Evolutionary conservation across 73 alveolate genomes (phyloP).

Genomic region (Paramecium sexaurelia): DNA sequence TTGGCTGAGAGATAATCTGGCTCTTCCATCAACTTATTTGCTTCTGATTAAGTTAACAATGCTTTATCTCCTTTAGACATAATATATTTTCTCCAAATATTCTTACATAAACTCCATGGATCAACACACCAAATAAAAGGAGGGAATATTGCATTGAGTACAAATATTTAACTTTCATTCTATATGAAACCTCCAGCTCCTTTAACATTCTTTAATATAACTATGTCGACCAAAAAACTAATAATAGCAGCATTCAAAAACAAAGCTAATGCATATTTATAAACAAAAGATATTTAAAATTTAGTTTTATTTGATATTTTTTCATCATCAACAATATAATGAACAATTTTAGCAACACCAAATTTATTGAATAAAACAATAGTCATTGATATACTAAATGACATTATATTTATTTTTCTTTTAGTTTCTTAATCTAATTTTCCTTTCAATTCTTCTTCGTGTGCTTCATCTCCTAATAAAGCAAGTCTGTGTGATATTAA

Average conservation of each 20-base stretch:
- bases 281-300: slow-evolving; percentile 54
- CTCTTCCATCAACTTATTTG: slow-evolving; percentile 63
- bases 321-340: slow-evolving; percentile 65
- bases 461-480: slow-evolving; percentile 50
- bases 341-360: slow-evolving; percentile 63
- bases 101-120: slow-evolving; percentile 63
- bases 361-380: slow-evolving; percentile 64
- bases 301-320: slow-evolving; percentile 65
- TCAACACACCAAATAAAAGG: slow-evolving; percentile 66
- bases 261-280: slow-evolving; percentile 52
- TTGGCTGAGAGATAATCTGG: slow-evolving; percentile 62
- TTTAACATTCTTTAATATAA: slow-evolving; percentile 31
- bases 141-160: slow-evolving; percentile 58
- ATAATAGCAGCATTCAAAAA: slow-evolving; percentile 65
- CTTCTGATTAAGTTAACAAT: slow-evolving; percentile 66
- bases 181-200: slow-evolving; percentile 67
- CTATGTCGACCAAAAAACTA: slow-evolving; percentile 60
- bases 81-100: slow-evolving; percentile 44
- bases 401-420: slow-evolving; percentile 20
- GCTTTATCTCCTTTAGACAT: slow-evolving; percentile 14
- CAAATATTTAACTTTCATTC: slow-evolving; percentile 60
- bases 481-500: slow-evolving; percentile 42
- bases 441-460: slow-evolving; percentile 64
- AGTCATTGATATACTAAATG: slow-evolving; percentile 32
- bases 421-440: slow-evolving; percentile 41